Base-by-base conservation (phyloP, 2,329 filamentous ascomycete species). In the Fusarium camptoceras region DNA sequence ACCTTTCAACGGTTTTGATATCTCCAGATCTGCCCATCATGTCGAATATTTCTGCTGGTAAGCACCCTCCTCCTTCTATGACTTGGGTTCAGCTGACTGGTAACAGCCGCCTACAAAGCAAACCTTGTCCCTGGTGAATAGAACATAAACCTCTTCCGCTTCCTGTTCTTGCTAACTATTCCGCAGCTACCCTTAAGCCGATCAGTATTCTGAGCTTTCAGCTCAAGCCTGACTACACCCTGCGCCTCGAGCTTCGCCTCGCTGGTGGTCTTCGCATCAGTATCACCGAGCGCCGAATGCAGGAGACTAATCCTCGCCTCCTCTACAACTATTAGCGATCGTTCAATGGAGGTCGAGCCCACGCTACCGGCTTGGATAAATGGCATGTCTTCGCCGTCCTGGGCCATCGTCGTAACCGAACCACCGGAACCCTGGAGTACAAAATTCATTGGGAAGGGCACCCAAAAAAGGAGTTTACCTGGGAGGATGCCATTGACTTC, bases 261-360 rank as follows among this genome's bases (percentile, higher is more conserved):
- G 16, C 15, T 3, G 24, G 31, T 2, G 28, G 47, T 3, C 15
- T 9, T 0, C 14, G 28, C 6, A 34, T 34, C 20, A 50, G 18
- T 8, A 20, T 50, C 1, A 5, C 11, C 3, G 47, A 50, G 3
- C 28, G 47, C 2, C 20, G 14, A 7, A 16, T 50, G 0, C 47
- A 50, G 5, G 47, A 16, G 2, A 14, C 16, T 0, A 14, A 15
- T 2, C 47, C 47, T 0, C 12, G 24, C 0, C 11, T 50, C 1
- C 20, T 50, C 2, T 50, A n/a, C 1, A 12, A 4, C 1, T 50
- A 34, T 3, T 50, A 30, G 47, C 18, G 14, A 3, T n/a, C 14
- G 3, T 30, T 22, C 3, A 4, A 8, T 16, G 47, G 47, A 24
- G 47, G 47, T 18, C 47, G 47, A 3, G 16, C 16, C 1, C 3